phyloP scores from a whole-genome alignment of 345 rosid species.

The Citrus sp. region DNA sequence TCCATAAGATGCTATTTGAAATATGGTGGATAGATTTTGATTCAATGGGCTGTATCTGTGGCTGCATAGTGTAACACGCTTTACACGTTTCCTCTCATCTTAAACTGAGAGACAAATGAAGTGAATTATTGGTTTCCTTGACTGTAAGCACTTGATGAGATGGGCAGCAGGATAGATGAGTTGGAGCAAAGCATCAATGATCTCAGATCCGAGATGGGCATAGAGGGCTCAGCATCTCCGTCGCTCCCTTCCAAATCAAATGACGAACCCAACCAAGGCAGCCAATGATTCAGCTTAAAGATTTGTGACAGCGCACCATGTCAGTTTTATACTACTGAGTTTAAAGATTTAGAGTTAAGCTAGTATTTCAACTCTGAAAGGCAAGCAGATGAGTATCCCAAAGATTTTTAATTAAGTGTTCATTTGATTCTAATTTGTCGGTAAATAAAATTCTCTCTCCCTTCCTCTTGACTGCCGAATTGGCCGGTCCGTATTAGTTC shows the following conservation, averaged over 20 bases:
- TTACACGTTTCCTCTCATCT: conserved; percentile 1
- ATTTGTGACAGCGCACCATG: neutral
- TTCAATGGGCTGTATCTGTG: neutral
- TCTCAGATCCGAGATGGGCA: conserved; percentile 73
- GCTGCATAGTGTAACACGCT: neutral
- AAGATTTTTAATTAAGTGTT: neutral
- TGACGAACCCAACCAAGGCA: conserved; percentile 44
- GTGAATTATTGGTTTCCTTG: conserved; percentile 37
- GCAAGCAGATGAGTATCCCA: neutral
- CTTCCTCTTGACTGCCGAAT: neutral
- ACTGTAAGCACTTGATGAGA: conserved; percentile 78
- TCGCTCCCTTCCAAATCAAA: conserved; percentile 41
- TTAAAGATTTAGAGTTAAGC: neutral
- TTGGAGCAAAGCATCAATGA: conserved; percentile 84
- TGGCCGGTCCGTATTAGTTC: neutral
- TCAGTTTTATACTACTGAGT: neutral
- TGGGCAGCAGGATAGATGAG: conserved; percentile 77
- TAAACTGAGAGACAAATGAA: neutral
- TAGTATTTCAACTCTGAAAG: neutral
- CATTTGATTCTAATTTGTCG: neutral
- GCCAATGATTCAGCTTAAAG: conserved; percentile 33
- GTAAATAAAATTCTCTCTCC: neutral
- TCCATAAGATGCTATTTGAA: neutral
- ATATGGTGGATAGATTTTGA: neutral
- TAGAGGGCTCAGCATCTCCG: conserved; percentile 71